Base-by-base conservation (phyloP, 257 asterid species). In the Orobanche coerulescens region DNA sequence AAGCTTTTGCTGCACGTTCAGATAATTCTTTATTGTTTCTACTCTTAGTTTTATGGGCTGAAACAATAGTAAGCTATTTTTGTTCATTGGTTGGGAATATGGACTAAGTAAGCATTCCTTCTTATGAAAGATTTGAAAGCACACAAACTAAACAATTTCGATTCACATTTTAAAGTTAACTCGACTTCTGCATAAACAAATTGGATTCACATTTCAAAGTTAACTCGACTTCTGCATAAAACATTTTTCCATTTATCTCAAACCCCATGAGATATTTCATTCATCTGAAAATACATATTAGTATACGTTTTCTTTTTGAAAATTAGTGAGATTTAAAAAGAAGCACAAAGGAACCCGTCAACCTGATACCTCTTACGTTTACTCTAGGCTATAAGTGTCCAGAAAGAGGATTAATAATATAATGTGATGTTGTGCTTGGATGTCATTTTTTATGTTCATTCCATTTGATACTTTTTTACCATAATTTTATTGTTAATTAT, bases 51-150 rank as follows among this genome's bases (percentile, higher is more conserved):
- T 44, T 14, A 10, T 33, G 30, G 23, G n/a, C 44, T 28, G 33
- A 65, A 50, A 43, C 64, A 59, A 9, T 59, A 64, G 48, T 34
- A n/a, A 5, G 56, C 26, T 44, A 42, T 26, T 28, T 22, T 20
- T 49, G 22, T 11, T 67, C 66, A 56, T 56, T 46, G 65, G 50
- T 56, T 47, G 65, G 22, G 31, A 14, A 64, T 11, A 65, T 16
- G 2, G 20, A 34, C 11, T 6, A 39, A 4, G 20, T 25, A 36
- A n/a, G n/a, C n/a, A n/a, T n/a, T 6, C 13, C 26, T 34, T 58
- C 43, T 34, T 47, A 5, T 48, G 30, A 12, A n/a, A 8, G 48
- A 47, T 20, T 19, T 50, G 52, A 12, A 28, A 18, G 16, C 19
- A 5, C 61, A 25, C 11, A 9, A 14, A 19, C 22, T 52, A 4